Evolutionary conservation across 208 protist genomes (phyloP), one percentile per base, ranked within the genome.

Genomic region (Trypanosoma grayi): DNA sequence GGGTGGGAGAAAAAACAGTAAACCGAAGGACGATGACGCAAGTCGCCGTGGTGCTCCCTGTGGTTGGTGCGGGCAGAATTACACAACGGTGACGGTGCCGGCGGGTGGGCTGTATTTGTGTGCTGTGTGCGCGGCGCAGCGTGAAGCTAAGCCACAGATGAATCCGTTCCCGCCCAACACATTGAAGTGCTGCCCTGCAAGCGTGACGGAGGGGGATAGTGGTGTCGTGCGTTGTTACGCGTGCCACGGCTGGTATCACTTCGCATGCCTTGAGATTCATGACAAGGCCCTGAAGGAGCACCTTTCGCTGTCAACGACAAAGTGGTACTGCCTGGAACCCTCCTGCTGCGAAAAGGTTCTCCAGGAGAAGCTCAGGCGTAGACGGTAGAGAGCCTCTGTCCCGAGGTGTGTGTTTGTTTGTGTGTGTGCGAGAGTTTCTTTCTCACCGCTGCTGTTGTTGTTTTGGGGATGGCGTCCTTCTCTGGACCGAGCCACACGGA

Each of bases 101-200:
- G 24, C 58, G 18, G 88, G 83, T 25, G 85, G 88, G 9, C 43
- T 85, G 7, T 94, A 92, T 59, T 47, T 82, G 7, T 94, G 88
- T 54, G 20, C 59, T 2, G 46, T 30, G 13, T 94, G 88, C 50
- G 73, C 60, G 13, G 68, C 63, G 11, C 28, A 62, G 41, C 74
- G 78, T 13, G 43, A 56, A 16, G 34, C 11, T 18, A 41, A 55
- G 20, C 44, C 62, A 43, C 47, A 37, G 10, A 52, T 50, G 10
- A 64, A 60, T 46, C 41, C 47, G 0, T 90, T 90, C 60, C 81
- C 83, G 0, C 67, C 80, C 1, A 83, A 85, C 46, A 95, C 83
- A 31, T 83, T 95, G 47, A 82, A 77, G 70, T 95, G 89, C 66
- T 95, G 89, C 58, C 89, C 89, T 0, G 83, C 83, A 18, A 76